Evolutionary conservation across 495 filamentous ascomycete species (phyloP), one percentile per base, ranked within the genome.

Genomic region (Penicillium waksmanii): DNA sequence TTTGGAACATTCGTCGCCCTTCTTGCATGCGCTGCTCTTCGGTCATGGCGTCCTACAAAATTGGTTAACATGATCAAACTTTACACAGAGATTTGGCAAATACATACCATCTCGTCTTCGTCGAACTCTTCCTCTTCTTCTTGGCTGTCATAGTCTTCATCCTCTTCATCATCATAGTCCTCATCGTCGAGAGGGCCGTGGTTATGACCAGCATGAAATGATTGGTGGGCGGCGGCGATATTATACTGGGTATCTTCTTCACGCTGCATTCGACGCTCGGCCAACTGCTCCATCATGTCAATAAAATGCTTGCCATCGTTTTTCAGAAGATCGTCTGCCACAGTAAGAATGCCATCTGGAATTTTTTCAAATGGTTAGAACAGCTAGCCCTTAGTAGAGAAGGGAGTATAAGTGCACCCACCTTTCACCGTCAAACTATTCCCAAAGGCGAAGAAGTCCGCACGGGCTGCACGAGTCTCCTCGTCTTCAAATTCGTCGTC

Each of bases 261-360:
- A 35, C 95, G 87, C 64, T 92, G 89, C 93, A 99, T 97, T 62
- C 95, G 87, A 57, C 94, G 89, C 76, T 99, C 96, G 11, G 95
- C 96, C 65, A 99, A 84, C 72, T 97, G 93, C 72, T 99, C 95
- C 96, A 99, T 99, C 95, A 99, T 98, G 74, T 99, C 95, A 74
- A 99, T 99, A 80, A 99, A 99, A 70, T 97, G 96, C 74, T 96
- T 96, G 70, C 95, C 95, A 72, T 99, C 95, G 73, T 99, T 99
- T 74, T 98, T 97, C 34, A 99, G 83, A 51, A 99, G 82, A 76
- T 99, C 95, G 77, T 99, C 95, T 68, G 95, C 95, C 64, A 99
- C 96, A 55, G 95, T 99, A 68, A 99, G 87, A 69, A 98, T 97
- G 61, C 96, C 96, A 78, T 95, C 93, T 97, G 79, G 58, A 67